Percentiles rank a stretch among this genome's conserved stretches.
Evolutionary conservation across 108 stramenopile genomes (phyloP).

Genomic region (Cylindrotheca fusiformis): DNA sequence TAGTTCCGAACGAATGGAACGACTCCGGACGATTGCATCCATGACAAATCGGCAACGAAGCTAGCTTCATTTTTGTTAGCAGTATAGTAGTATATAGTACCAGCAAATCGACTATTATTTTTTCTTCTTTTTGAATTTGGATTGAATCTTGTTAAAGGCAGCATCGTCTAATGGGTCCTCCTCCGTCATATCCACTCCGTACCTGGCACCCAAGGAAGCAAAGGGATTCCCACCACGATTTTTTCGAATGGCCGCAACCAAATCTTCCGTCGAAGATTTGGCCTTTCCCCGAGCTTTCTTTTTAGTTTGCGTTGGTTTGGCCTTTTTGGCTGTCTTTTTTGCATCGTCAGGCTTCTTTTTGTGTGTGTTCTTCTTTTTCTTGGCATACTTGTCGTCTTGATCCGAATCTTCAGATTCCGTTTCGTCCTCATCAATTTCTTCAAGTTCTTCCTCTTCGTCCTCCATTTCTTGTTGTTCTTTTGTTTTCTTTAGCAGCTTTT

Average conservation of each 20-base stretch:
- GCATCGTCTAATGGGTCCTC: conserved; percentile 65
- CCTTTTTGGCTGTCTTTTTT: conserved; percentile 22
- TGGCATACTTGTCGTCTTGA: conserved; percentile 9
- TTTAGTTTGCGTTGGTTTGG: conserved; percentile 32
- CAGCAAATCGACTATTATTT: conserved; percentile 5
- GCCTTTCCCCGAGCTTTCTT: conserved; percentile 5
- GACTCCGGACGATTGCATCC: too few species aligned
- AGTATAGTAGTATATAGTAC: background rate
- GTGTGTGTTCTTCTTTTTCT: conserved; percentile 30
- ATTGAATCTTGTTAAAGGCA: conserved; percentile 63
- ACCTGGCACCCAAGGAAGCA: conserved; percentile 56
- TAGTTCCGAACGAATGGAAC: too few species aligned
- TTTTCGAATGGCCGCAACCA: conserved; percentile 58
- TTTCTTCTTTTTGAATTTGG: conserved; percentile 56
- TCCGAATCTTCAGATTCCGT: conserved; percentile 32
- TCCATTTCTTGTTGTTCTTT: background rate
- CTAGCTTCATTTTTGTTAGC: background rate
- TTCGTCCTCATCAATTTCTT: conserved; percentile 28
- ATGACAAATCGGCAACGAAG: too few species aligned
- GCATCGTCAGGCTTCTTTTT: conserved; percentile 12
- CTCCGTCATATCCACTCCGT: conserved; percentile 49
- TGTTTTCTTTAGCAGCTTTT: conserved; percentile 22
- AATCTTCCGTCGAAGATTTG: conserved; percentile 25
- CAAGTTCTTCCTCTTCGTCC: conserved; percentile 16
- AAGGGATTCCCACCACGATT: conserved; percentile 51